Percentiles rank a stretch among this genome's conserved stretches.
phyloP scores from a whole-genome alignment of 441 rosid species.

The Mallotus repandus region DNA sequence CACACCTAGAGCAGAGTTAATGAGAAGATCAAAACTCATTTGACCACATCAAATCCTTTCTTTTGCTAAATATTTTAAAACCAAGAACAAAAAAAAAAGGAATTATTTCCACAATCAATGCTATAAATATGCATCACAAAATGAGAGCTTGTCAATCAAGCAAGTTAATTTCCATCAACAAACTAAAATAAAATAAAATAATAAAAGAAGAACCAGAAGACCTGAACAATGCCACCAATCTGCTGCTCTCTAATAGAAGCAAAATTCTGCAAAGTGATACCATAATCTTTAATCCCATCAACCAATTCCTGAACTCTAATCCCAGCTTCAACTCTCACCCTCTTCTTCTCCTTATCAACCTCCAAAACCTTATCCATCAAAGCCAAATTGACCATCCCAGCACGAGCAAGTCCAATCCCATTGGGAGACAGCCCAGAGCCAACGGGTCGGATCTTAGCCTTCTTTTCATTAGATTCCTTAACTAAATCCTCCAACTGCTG shows the following conservation, averaged over 20 bases:
- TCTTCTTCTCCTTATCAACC: conserved; percentile 81
- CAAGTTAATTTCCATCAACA: background rate
- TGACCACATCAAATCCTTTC: background rate
- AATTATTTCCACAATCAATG: background rate
- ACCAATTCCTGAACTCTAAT: conserved; percentile 84
- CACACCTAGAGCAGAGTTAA: background rate
- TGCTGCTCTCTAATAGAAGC: conserved; percentile 98
- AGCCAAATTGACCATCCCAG: conserved; percentile 86
- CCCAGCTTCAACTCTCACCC: conserved; percentile 82
- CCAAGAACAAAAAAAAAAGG: too few relatives aligned
- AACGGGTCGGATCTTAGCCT: conserved; percentile 70
- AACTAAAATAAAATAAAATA: background rate
- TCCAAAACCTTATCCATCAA: conserved; percentile 81
- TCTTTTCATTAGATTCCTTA: conserved; percentile 59
- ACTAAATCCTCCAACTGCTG: conserved; percentile 69
- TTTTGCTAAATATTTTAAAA: too few relatives aligned
- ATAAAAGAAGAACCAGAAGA: background rate
- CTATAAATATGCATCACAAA: background rate
- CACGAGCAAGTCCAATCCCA: conserved; percentile 84
- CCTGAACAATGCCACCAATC: conserved; percentile 95
- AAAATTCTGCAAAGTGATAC: conserved; percentile 85
- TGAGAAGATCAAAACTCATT: background rate
- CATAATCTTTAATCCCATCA: conserved; percentile 73
- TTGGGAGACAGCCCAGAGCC: conserved; percentile 96
- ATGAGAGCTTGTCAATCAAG: background rate